phyloP scores from a whole-genome alignment of 306 rosid genomes.

The Lagenaria siceraria region DNA sequence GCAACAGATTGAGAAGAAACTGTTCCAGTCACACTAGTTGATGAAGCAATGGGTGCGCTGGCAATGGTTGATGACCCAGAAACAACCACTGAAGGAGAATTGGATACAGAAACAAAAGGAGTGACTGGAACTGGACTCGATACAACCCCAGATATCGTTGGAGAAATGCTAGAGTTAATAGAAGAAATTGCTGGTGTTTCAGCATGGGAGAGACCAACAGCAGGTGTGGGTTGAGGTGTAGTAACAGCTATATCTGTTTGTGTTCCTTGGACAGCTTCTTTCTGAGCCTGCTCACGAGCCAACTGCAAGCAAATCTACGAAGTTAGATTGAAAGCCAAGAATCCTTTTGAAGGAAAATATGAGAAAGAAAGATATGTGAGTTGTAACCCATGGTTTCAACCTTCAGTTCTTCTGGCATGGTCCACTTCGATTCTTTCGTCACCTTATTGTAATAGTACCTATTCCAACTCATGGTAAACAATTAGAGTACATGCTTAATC shows the following conservation, averaged over 20 bases:
- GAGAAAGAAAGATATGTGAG: neutral
- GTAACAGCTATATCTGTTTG: conserved; percentile 36
- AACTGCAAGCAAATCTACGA: conserved; percentile 37
- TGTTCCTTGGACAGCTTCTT: conserved; percentile 39
- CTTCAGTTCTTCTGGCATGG: conserved; percentile 96
- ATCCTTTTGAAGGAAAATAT: neutral
- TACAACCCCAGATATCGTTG: conserved; percentile 36
- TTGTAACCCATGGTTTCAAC: conserved; percentile 27
- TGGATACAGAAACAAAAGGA: conserved; percentile 50
- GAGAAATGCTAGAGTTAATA: conserved; percentile 25
- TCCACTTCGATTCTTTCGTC: conserved; percentile 92
- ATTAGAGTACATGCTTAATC: neutral
- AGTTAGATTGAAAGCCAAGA: conserved; percentile 13
- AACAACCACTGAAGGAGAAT: conserved; percentile 33
- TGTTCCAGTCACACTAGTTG: conserved; percentile 30
- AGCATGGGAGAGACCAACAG: conserved; percentile 21
- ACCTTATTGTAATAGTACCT: conserved; percentile 93
- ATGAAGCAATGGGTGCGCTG: conserved; percentile 26
- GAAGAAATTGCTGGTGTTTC: conserved; percentile 35
- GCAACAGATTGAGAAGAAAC: conserved; percentile 25
- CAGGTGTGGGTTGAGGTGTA: conserved; percentile 26
- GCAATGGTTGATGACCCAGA: conserved; percentile 36
- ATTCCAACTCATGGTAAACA: conserved; percentile 2
- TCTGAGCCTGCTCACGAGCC: conserved; percentile 92
- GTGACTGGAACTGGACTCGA: conserved; percentile 69